Base-by-base conservation (phyloP, 108 stramenopile species). In the Nannochloropsis oceanica region DNA sequence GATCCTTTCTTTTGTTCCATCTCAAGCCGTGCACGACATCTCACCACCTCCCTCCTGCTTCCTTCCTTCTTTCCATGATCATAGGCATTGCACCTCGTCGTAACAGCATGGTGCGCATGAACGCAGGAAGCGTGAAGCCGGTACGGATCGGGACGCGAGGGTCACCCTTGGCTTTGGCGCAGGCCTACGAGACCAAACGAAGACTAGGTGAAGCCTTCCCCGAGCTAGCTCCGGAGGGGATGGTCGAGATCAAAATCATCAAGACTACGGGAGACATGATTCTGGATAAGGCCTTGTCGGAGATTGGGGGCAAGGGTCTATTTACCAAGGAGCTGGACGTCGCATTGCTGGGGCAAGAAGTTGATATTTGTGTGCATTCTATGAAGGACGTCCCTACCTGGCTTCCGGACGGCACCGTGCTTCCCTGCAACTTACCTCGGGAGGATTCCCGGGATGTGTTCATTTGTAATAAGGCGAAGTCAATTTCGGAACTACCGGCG, bases 351-450 rank as follows among this genome's bases (percentile, higher is more conserved):
- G 95, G 93, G 43, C 89, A 98, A 82, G 96, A 97, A 92, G 97
- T 98, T 25, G 99, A 99, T 91, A 98, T 99, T 82, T 99, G 97
- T 88, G 99, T 99, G 44, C 99, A 99, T 89, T 99, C 98, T 43
- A 98, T 99, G 97, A 99, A 99, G 93, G 99, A 99, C 92, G 98
- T 99, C 79, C 99, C 99, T 12, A 99, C 99, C 25, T 97, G 96
- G 96, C 91, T 99, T 82, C 96, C 96, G 12, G 96, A 96, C 5
- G 96, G 95, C 27, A 98, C 98, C 26, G 92, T 99, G 42, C 92
- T 99, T 25, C 97, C 99, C 22, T 98, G 97, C 93, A 99, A 94
- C 85, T 92, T 97, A 42, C 95, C 95, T 12, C 94, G 98, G 44
- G 99, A 99, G 89, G 96, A 98, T 82, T 97, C 99, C 82, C 95